Percentiles rank a stretch among this genome's conserved stretches.
phyloP scores from a whole-genome alignment of 352 stramenopile species.

The Aphanomyces astaci region DNA sequence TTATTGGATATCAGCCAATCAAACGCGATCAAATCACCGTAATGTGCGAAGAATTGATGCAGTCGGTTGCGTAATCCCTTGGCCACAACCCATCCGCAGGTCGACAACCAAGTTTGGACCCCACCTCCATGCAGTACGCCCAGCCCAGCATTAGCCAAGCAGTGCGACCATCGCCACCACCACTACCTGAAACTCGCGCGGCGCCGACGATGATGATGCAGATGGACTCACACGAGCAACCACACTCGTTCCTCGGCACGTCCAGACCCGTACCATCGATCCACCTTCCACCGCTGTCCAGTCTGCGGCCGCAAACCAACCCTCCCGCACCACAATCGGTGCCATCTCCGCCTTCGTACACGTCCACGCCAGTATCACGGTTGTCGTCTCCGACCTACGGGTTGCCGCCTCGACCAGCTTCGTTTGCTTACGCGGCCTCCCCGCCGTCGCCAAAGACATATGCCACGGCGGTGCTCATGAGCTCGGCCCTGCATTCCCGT shows the following conservation, averaged over 20 bases:
- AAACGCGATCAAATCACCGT: neutral
- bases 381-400: neutral
- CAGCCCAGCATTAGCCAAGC: no score
- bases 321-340: neutral
- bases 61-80: neutral
- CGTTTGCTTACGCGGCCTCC: neutral
- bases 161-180: neutral
- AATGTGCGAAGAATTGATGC: neutral
- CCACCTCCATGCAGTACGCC: neutral
- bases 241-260: neutral
- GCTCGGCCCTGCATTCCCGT: neutral
- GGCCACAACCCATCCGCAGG: neutral
- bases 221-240: neutral
- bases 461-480: neutral
- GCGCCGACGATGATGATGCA: neutral
- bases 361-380: neutral
- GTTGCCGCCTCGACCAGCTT: neutral
- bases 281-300: neutral
- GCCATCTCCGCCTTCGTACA: neutral
- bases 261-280: neutral
- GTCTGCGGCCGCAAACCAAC: neutral
- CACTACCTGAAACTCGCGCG: no score
- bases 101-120: neutral
- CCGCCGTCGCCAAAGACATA: conserved; percentile 4
- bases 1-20: neutral